These are phyloP conservation scores for Pulveroboletus frians DNA, from an alignment of 768 basidiomycete species.

Conservation along the genomic window DNA sequence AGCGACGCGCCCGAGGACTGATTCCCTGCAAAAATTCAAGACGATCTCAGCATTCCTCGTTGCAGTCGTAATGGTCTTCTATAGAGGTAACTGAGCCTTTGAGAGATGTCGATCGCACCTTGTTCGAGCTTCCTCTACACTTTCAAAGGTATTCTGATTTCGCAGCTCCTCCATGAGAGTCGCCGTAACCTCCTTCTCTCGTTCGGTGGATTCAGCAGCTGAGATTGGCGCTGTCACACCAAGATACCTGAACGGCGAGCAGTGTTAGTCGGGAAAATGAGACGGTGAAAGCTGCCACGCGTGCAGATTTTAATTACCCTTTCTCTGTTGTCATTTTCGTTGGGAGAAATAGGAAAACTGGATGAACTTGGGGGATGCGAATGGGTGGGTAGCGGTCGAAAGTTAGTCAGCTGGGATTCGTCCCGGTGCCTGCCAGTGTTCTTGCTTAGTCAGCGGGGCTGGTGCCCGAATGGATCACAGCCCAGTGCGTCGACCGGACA, in stretches of 20 bases:
- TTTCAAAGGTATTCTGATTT: conserved; percentile 83
- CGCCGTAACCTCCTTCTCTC: conserved; percentile 77
- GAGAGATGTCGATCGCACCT: conserved; percentile 49
- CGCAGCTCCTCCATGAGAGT: conserved; percentile 90
- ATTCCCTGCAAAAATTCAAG: conserved; percentile 57
- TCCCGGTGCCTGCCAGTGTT: conserved; percentile 10
- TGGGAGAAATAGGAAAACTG: conserved; percentile 5
- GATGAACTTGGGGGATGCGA: conserved; percentile 7
- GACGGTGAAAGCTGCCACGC: conserved; percentile 3
- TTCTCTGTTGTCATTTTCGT: conserved; percentile 38
- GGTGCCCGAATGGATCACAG: too few relatives aligned
- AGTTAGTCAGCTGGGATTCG: conserved; percentile 13
- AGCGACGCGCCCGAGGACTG: conserved; percentile 85
- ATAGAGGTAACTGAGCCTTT: neutral
- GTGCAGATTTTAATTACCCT: conserved; percentile 29
- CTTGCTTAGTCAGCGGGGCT: conserved; percentile 21
- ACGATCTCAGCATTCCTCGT: conserved; percentile 20
- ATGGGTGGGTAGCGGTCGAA: conserved; percentile 9
- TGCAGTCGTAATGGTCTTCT: neutral
- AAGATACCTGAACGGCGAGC: conserved; percentile 46
- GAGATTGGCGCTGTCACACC: conserved; percentile 88
- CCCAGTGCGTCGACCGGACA: too few relatives aligned
- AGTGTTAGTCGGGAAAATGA: conserved; percentile 10
- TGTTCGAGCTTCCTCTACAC: conserved; percentile 78
- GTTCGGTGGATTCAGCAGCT: conserved; percentile 61